Evolutionary conservation across 139 green algal genomes (phyloP), one percentile per base, ranked within the genome.

Genomic region (Chlorella sp.): DNA sequence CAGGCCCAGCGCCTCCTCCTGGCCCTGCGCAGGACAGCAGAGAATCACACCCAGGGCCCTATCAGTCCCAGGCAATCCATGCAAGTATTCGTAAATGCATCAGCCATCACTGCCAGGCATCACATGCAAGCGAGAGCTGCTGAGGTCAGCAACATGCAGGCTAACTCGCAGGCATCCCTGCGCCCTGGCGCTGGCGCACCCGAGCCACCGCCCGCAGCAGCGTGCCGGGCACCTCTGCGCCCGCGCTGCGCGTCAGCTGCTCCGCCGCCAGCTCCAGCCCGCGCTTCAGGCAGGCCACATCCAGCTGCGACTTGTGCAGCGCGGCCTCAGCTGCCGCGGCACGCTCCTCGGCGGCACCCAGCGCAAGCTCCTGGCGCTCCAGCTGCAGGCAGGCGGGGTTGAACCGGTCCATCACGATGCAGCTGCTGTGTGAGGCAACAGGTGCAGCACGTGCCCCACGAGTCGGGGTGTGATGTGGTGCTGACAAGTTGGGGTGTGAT

Each of bases 1-100:
- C 56, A 93, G 76, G 15, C 21, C 39, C 12, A 89, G 67, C 32
- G 80, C 85, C 78, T 93, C 90, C 51, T 93, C 83, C 62, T 89
- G 76, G 39, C 76, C 80, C 86, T 90, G 82, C 86, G 9, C 6
- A 17, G 15, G 39, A 65, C 4, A 20, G 1, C 6, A 15, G 78
- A 2, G 5, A 13, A 39, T 7, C 21, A n/a, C 16, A 28, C 57
- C 32, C 56, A 23, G 55, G n/a, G n/a, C n/a, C n/a, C n/a, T n/a
- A n/a, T n/a, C n/a, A n/a, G n/a, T n/a, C n/a, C n/a, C n/a, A n/a
- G n/a, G n/a, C n/a, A n/a, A n/a, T n/a, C n/a, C n/a, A n/a, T n/a
- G n/a, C n/a, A n/a, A n/a, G n/a, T n/a, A n/a, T n/a, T n/a, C n/a
- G n/a, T n/a, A n/a, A n/a, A n/a, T n/a, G n/a, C n/a, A n/a, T n/a